Base-by-base conservation (phyloP, 164 flowering plant genomes). In the Magnolia sinica region DNA sequence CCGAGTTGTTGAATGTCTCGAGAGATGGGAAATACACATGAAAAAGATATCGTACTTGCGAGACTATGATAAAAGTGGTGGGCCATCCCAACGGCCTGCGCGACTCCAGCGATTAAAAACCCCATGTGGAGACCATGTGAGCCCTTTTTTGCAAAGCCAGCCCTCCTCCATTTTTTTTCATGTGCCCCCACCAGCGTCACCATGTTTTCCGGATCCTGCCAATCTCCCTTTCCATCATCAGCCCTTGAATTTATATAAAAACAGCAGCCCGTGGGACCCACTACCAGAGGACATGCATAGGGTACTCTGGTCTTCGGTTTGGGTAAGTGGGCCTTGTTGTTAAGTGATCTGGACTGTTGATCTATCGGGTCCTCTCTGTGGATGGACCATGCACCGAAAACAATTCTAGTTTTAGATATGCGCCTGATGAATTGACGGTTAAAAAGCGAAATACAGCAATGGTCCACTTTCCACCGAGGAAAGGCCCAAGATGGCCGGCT, bases 61-160 rank as follows among this genome's bases (percentile, higher is more conserved):
- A 24, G 6, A 10, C 22, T 65, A 27, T 20, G 4, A 16, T 10
- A 2, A 16, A 4, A 8, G 20, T 18, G 16, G 71, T 7, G 18
- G 71, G 49, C 49, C 71, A 68, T 13, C 19, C 20, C 29, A 18
- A 13, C 19, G 50, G 50, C 8, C 16, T 11, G 50, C n/a, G 6
- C 37, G n/a, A 24, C 71, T 10, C 58, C 3, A 74, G 70, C 27
- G 58, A 51, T 76, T 68, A 4, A 76, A 55, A 76, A 31, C 71
- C 55, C 88, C 89, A 87, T 88, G 91, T 86, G 89, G 86, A 80
- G 84, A 78, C 85, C 90, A 85, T 81, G 86, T 87, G 87, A 73
- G 78, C 70, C 5, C 29, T 69, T 55, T 55, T 55, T 16, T 55
- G 19, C 37, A 73, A 63, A 80, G 68, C 27, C 84, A 73, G 73